phyloP scores from a whole-genome alignment of 2,329 filamentous ascomycete genomes.

The Aaosphaeria pasadenensis region DNA sequence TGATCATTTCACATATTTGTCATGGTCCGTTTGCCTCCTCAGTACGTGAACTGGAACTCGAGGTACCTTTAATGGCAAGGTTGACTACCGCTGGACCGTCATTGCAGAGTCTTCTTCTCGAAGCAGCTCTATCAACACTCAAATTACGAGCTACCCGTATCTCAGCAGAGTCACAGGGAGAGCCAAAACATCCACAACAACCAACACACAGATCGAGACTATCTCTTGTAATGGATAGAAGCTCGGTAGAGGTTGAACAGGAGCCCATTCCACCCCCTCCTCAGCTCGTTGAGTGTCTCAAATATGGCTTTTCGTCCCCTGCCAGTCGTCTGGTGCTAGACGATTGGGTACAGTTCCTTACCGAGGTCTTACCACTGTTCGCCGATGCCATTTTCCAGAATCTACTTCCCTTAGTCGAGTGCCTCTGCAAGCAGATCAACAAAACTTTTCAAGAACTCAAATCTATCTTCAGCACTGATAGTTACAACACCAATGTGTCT shows the following conservation, averaged over 20 bases:
- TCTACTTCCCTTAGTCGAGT: conserved; percentile 85
- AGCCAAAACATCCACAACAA: conserved; percentile 17
- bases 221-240: conserved; percentile 26
- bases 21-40: conserved; percentile 59
- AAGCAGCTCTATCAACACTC: conserved; percentile 72
- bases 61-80: conserved; percentile 67
- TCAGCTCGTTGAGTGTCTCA: conserved; percentile 77
- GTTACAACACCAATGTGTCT: conserved; percentile 26
- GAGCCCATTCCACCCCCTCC: conserved; percentile 56
- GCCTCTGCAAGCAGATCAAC: conserved; percentile 76
- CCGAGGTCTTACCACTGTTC: conserved; percentile 80
- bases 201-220: conserved; percentile 25
- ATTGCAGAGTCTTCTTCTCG: conserved; percentile 74
- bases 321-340: conserved; percentile 77
- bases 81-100: conserved; percentile 59
- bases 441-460: conserved; percentile 70
- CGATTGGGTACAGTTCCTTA: conserved; percentile 85
- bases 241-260: conserved; percentile 29
- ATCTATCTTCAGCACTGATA: conserved; percentile 53
- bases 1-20: conserved; percentile 63
- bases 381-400: conserved; percentile 84
- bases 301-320: conserved; percentile 72
- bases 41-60: conserved; percentile 64
- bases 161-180: conserved; percentile 14
- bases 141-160: conserved; percentile 52